Evolutionary conservation across 2,329 filamentous ascomycete genomes (phyloP).

Genomic region (Alternaria sp.): DNA sequence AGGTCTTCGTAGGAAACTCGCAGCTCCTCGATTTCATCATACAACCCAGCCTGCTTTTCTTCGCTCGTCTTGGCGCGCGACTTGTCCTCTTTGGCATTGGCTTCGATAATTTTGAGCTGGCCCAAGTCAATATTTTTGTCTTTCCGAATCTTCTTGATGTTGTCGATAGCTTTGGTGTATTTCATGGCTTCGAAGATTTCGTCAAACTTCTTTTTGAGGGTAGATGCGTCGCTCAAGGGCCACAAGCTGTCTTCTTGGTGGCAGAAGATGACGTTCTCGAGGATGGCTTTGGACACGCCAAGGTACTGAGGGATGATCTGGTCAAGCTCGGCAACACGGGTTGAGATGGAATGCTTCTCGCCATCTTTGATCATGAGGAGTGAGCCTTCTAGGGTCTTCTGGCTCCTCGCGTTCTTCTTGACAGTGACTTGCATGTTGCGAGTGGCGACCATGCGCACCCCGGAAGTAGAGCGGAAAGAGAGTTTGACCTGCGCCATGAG

Average conservation of each 20-base stretch:
- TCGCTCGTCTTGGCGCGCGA: conserved; percentile 75
- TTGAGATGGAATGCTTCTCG: conserved; percentile 80
- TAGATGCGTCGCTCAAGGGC: conserved; percentile 88
- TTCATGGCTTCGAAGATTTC: conserved; percentile 97
- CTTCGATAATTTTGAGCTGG: conserved; percentile 76
- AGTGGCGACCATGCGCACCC: conserved; percentile 81
- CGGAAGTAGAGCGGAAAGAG: conserved; percentile 80
- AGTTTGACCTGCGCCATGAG: conserved; percentile 92
- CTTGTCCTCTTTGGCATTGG: conserved; percentile 82
- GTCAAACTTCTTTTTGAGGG: conserved; percentile 92
- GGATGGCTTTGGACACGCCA: conserved; percentile 86
- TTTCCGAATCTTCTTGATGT: conserved; percentile 87
- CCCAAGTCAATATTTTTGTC: conserved; percentile 78
- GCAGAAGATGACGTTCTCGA: conserved; percentile 97
- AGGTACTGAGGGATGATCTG: conserved; percentile 83
- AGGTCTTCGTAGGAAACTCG: conserved; percentile 37
- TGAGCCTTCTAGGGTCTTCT: conserved; percentile 86
- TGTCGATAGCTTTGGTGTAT: conserved; percentile 97
- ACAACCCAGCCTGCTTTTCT: conserved; percentile 65
- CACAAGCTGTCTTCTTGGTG: conserved; percentile 98
- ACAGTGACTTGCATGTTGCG: conserved; percentile 86
- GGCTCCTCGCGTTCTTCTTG: conserved; percentile 77
- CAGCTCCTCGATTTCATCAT: conserved; percentile 68
- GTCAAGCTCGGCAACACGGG: conserved; percentile 81
- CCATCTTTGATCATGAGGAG: conserved; percentile 80